Evolutionary conservation across 805 yeast genomes (phyloP).

Genomic region (Spathaspora hagerdaliae): DNA sequence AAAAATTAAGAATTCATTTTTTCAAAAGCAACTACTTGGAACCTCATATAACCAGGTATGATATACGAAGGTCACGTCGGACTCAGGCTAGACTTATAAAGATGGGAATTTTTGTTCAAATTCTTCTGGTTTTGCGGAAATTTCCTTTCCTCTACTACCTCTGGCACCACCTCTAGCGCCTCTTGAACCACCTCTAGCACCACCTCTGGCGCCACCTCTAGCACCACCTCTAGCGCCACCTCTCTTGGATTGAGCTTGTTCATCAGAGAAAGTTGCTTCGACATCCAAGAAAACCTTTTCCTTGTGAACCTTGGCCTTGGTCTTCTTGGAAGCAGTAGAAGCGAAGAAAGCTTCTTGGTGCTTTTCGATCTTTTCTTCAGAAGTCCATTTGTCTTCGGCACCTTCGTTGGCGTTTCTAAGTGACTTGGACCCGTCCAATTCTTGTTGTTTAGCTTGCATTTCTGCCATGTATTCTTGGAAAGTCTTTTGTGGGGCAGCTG

Average conservation of each 20-base stretch:
- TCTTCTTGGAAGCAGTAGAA: constrained; percentile 62
- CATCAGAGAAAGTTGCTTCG: constrained; percentile 67
- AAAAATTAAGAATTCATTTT: neutral
- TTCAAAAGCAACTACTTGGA: neutral
- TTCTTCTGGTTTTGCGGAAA: constrained; percentile 20
- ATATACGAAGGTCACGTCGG: neutral
- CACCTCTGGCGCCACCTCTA: constrained; percentile 28
- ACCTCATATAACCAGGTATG: neutral
- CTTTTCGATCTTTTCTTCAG: constrained; percentile 60
- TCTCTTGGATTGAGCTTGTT: constrained; percentile 34
- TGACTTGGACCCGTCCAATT: constrained; percentile 32
- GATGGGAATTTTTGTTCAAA: constrained; percentile 74
- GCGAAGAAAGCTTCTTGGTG: constrained; percentile 56
- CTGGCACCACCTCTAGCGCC: constrained; percentile 49
- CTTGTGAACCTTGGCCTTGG: constrained; percentile 72
- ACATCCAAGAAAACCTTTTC: constrained; percentile 76
- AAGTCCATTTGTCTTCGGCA: constrained; percentile 46
- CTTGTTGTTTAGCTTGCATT: constrained; percentile 43
- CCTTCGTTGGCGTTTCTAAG: constrained; percentile 56
- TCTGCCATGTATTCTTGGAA: constrained; percentile 85
- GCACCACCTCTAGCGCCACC: constrained; percentile 26
- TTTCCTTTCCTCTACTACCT: constrained; percentile 30
- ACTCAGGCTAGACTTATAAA: constrained; percentile 26
- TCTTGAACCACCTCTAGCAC: constrained; percentile 30
- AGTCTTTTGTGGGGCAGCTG: constrained; percentile 58